Evolutionary conservation across 2,329 filamentous ascomycete genomes (phyloP).

Genomic region (Fusarium succisae): DNA sequence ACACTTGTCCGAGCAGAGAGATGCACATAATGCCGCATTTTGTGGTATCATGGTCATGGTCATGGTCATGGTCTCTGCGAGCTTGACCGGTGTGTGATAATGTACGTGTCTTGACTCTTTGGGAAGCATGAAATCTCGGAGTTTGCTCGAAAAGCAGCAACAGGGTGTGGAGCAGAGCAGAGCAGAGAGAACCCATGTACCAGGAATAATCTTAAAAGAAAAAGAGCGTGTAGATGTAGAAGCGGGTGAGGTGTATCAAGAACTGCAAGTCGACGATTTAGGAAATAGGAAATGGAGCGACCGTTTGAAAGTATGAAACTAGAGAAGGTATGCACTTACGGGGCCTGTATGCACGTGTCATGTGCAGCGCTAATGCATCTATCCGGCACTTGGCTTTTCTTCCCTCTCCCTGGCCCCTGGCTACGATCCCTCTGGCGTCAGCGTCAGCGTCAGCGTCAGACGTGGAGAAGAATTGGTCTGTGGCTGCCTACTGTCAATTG

Average conservation of each 20-base stretch:
- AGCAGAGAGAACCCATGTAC: constrained; percentile 4
- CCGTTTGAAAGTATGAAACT: constrained; percentile 34
- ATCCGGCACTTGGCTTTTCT: constrained; percentile 17
- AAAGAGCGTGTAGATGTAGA: neutral
- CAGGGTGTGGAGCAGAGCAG: constrained; percentile 7
- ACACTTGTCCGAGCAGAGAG: neutral
- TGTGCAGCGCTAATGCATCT: constrained; percentile 33
- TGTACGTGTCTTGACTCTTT: constrained; percentile 6
- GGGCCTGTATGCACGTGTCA: constrained; percentile 3
- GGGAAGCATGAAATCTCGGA: constrained; percentile 23
- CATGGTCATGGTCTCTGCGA: neutral
- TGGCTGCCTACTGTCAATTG: constrained; percentile 9
- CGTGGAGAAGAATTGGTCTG: constrained; percentile 1
- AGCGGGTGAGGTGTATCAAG: constrained; percentile 39
- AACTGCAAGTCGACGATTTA: constrained; percentile 40
- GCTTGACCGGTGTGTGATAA: constrained; percentile 13
- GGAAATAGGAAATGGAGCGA: constrained; percentile 34
- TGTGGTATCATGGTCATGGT: constrained; percentile 16
- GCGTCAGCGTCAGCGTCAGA: constrained; percentile 14
- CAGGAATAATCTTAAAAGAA: neutral
- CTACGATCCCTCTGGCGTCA: constrained; percentile 24
- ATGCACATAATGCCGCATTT: neutral
- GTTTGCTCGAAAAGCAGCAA: constrained; percentile 28
- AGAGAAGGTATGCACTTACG: constrained; percentile 21
- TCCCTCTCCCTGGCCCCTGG: constrained; percentile 1